Conservation (phyloP, 805 yeast species). For the Saturnispora saitoi region DNA sequence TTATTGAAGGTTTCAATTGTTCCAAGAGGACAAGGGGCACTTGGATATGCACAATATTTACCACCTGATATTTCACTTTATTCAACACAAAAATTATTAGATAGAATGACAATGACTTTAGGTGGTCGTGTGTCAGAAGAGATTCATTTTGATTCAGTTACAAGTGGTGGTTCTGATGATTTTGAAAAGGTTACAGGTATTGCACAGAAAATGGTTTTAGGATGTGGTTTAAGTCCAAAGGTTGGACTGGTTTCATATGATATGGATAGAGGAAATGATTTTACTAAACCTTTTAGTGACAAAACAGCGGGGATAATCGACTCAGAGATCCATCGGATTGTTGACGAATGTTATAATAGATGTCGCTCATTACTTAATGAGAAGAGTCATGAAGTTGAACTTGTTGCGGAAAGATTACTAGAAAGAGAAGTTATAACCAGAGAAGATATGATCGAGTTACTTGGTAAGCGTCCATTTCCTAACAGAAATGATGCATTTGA, state of each 20-base stretch:
- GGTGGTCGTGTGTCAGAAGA: slow-evolving; percentile 94
- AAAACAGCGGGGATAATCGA: slow-evolving; percentile 62
- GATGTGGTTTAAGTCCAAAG: slow-evolving; percentile 78
- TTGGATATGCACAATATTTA: slow-evolving; percentile 92
- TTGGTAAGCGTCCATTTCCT: slow-evolving; percentile 73
- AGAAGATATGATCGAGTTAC: slow-evolving; percentile 66
- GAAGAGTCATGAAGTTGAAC: slow-evolving; percentile 51
- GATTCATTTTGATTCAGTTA: slow-evolving; percentile 75
- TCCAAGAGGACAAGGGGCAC: slow-evolving; percentile 90
- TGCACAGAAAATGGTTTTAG: slow-evolving; percentile 85
- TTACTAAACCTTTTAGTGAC: slow-evolving; percentile 63
- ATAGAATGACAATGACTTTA: slow-evolving; percentile 87
- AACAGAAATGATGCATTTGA: slow-evolving; percentile 84
- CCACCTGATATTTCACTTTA: slow-evolving; percentile 83
- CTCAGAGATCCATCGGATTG: slow-evolving; percentile 56
- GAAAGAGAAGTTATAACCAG: slow-evolving; percentile 73
- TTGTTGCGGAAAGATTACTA: slow-evolving; percentile 67
- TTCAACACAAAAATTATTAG: slow-evolving; percentile 64
- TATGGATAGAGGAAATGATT: slow-evolving; percentile 40
- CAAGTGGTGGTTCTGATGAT: slow-evolving; percentile 89
- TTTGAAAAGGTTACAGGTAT: slow-evolving; percentile 84
- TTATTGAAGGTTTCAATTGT: slow-evolving; percentile 86
- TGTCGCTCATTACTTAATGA: slow-evolving; percentile 50
- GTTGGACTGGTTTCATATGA: slow-evolving; percentile 55
- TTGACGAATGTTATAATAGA: slow-evolving; percentile 53